Base-by-base conservation (phyloP, 106 monocot species). In the Dendrobium officinale region DNA sequence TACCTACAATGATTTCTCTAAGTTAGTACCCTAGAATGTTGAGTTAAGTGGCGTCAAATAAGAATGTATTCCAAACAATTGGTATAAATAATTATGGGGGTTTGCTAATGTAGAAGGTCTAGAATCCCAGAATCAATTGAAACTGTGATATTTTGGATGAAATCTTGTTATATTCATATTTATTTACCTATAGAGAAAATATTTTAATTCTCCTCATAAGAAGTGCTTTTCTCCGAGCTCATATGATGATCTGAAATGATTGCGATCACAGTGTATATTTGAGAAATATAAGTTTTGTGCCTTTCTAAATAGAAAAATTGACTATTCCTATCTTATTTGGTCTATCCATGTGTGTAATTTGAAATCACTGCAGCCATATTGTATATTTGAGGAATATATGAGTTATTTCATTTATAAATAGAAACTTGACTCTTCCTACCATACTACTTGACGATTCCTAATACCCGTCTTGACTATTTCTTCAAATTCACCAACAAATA, bases 81-180 rank as follows among this genome's bases (percentile, higher is more conserved):
- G 18, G 70, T 37, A 10, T 70, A 6, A 4, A 15, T 37, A 70
- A 37, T 22, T 33, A 40, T 70, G 33, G 33, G 18, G 10, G 31
- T 5, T 68, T 68, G 31, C 20, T 0, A 16, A 3, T 4, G 10
- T 70, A 13, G 7, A 33, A 70, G 17, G 33, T 70, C 15, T 70
- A 16, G 29, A 70, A 70, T 61, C 61, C 70, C 15, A 70, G 4
- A 2, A 13, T 33, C 16, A 70, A 70, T 37, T 37, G 15, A 33
- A 70, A 70, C 6, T 15, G 26, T 70, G 31, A 70, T 66, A 6
- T 66, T 66, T 6, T 24, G 64, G 64, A 33, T 70, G 70, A 37
- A 70, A 70, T 70, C 37, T 33, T 29, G 37, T 70, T 70, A 70
- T 61, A 5, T 67, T 70, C 70, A 70, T 70, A 70, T 70, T 37